Evolutionary conservation across 352 stramenopile species (phyloP).

Genomic region (Globisporangium takayamanum): DNA sequence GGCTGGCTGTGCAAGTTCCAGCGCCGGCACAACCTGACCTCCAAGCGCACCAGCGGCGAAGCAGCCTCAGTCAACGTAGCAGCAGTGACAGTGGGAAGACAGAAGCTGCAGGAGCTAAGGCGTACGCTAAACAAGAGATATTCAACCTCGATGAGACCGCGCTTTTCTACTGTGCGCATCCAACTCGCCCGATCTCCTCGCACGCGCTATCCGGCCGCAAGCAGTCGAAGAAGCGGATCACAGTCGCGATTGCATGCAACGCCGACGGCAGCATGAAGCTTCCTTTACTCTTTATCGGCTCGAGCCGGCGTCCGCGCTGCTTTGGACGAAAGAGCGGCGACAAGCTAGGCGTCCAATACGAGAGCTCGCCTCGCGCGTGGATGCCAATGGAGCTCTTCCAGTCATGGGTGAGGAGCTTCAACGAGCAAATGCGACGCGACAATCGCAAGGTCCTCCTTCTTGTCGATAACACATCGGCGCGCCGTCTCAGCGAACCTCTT

Average conservation of each 20-base stretch:
- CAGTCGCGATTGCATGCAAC: constrained; percentile 6
- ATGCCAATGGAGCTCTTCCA: constrained; percentile 8
- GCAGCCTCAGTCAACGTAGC: constrained; percentile 3
- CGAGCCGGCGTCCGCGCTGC: background rate
- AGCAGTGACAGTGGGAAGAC: background rate
- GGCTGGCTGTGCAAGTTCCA: too few relatives aligned
- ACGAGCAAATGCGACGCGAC: background rate
- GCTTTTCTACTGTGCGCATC: constrained; percentile 11
- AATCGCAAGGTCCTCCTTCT: constrained; percentile 2
- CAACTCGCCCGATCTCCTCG: background rate
- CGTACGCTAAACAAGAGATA: constrained; percentile 7
- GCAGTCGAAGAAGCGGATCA: constrained; percentile 6
- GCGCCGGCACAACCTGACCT: constrained; percentile 10
- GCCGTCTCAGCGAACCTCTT: background rate
- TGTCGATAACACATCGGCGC: background rate
- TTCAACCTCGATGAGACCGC: constrained; percentile 19
- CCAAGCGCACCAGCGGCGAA: constrained; percentile 10
- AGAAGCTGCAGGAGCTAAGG: background rate
- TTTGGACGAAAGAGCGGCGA: background rate
- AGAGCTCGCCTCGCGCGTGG: background rate
- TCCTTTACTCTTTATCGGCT: background rate
- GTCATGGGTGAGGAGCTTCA: background rate
- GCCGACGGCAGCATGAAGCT: constrained; percentile 2
- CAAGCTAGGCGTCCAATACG: background rate
- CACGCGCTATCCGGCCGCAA: constrained; percentile 3